Conservation (phyloP, 768 basidiomycete genomes). For the Termitomyces sp. region DNA sequence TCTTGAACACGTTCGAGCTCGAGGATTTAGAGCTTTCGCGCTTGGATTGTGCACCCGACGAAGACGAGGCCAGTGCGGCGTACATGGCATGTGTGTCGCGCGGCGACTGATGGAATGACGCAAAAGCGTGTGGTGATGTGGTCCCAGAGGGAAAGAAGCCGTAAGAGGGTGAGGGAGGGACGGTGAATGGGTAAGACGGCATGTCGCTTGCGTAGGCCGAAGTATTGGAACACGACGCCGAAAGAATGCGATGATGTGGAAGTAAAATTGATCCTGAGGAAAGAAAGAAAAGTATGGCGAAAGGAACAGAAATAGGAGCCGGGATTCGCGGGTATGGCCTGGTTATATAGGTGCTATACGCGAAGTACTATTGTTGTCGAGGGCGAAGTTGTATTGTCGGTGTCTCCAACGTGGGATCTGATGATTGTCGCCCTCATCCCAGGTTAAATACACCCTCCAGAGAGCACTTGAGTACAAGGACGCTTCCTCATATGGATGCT, state of each 20-base stretch:
- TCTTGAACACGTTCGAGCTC: constrained; percentile 29
- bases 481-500: constrained; percentile 22
- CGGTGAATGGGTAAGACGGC: constrained; percentile 41
- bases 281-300: neutral
- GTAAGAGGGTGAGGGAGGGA: constrained; percentile 49
- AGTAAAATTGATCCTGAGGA: constrained; percentile 1
- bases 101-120: constrained; percentile 52
- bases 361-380: constrained; percentile 12
- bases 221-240: neutral
- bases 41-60: constrained; percentile 13
- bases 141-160: constrained; percentile 56
- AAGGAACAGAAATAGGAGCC: neutral
- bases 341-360: neutral
- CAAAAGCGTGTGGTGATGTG: constrained; percentile 54
- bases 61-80: constrained; percentile 35
- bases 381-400: neutral
- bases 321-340: neutral
- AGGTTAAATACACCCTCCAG: constrained; percentile 25
- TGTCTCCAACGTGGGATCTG: neutral
- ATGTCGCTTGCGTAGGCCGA: too few species aligned
- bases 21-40: constrained; percentile 15
- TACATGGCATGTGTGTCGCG: constrained; percentile 58
- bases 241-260: neutral
- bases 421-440: constrained; percentile 5
- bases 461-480: constrained; percentile 23